Base-by-base conservation (phyloP, 2,329 filamentous ascomycete species). In the Whalleya microplaca region DNA sequence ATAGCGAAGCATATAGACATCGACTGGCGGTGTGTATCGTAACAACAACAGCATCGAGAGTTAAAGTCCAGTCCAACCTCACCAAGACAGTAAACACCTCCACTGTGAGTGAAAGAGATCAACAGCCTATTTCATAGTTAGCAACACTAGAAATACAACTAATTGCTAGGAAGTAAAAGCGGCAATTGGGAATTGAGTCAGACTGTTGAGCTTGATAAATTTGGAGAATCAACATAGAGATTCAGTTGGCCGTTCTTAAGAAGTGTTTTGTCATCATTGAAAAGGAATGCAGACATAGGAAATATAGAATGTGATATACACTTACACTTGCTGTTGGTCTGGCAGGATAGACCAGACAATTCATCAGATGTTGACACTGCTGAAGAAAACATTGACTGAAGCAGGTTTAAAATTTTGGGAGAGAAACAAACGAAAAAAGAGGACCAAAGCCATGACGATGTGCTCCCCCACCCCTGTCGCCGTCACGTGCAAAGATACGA, bases 171-270 rank as follows among this genome's bases (percentile, higher is more conserved):
- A 50, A 45, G 53, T 51, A 45, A 23, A 48, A 45, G 18, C 21
- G 40, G 21, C 40, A 50, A 50, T 51, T 46, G 40, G 50, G 52
- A 41, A 46, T 55, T 50, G 40, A 55, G 56, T 85, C 83, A 86
- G 82, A 86, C 80, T 84, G 80, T 84, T 84, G 81, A 85, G 82
- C 82, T 85, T 85, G 83, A 84, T 81, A 76, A 74, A 75, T 79
- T 76, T 64, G 64, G 66, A 69, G 65, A 74, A 76, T 85, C 83
- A 80, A 84, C 83, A 85, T 79, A 65, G 70, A 68, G 61, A 75
- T 84, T 86, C 81, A 81, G 84, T 83, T 84, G 83, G 83, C 83
- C 82, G 83, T 86, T 86, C 83, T 85, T 85, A 84, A 83, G 76
- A 78, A 82, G 76, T 70, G 64, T 76, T 56, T 72, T 76, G 74